These are phyloP conservation scores for Colletotrichum plurivorum DNA, from an alignment of 2,329 filamentous ascomycete species.

Conservation along the genomic window DNA sequence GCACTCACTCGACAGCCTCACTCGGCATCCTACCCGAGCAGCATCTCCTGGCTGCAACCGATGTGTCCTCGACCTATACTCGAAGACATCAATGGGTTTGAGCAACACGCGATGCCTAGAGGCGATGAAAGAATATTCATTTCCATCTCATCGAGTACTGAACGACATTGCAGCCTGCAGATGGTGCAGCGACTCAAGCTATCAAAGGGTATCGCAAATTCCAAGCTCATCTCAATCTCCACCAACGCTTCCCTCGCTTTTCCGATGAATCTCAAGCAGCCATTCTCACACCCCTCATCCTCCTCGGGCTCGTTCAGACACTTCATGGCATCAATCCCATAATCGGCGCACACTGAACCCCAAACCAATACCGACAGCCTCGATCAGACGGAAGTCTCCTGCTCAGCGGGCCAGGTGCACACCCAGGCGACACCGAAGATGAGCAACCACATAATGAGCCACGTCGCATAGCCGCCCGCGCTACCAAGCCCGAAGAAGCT, in stretches of 20 bases:
- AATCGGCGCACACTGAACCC: too few species aligned
- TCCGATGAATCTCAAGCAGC: too few species aligned
- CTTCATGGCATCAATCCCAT: too few species aligned
- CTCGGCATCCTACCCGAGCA: too few species aligned
- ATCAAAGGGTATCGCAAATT: slow-evolving; percentile 27
- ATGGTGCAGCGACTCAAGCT: neutral
- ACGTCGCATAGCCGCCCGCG: slow-evolving; percentile 14
- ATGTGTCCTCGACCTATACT: too few species aligned
- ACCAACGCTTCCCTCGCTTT: too few species aligned
- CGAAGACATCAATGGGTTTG: too few species aligned
- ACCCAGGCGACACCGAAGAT: slow-evolving; percentile 36
- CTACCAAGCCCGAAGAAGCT: slow-evolving; percentile 23
- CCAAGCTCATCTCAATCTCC: neutral
- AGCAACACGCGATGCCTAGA: neutral
- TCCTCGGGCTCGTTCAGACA: too few species aligned
- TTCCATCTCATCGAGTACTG: neutral
- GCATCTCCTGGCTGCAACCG: too few species aligned
- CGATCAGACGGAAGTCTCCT: slow-evolving; percentile 18
- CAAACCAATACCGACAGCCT: too few species aligned
- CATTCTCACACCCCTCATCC: too few species aligned
- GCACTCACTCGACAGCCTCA: too few species aligned
- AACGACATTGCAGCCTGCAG: neutral
- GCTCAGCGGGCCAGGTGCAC: slow-evolving; percentile 30
- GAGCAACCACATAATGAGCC: slow-evolving; percentile 36
- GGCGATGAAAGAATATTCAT: neutral